A percentile compares a stretch with the other conserved stretches of the same genome.
Conservation (phyloP, 352 stramenopile species). For the Phytophthora fragariae region DNA sequence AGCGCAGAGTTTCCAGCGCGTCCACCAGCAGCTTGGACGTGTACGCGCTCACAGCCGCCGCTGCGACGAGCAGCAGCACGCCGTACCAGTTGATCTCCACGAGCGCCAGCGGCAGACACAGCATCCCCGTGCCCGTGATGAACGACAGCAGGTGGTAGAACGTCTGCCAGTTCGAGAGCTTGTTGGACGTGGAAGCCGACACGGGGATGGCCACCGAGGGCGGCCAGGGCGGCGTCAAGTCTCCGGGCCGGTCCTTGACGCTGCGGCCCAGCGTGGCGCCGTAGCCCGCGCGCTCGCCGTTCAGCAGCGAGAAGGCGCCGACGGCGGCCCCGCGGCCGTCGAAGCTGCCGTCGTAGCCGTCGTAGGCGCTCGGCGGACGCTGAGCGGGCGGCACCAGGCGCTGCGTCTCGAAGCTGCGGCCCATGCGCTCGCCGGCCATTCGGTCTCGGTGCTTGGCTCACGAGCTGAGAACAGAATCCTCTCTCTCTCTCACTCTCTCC, state of each 20-base stretch:
- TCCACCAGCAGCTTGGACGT: constrained; percentile 75
- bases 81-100: constrained; percentile 86
- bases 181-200: constrained; percentile 18
- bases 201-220: constrained; percentile 22
- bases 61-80: constrained; percentile 63
- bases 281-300: constrained; percentile 19
- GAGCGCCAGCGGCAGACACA: constrained; percentile 74
- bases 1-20: constrained; percentile 74
- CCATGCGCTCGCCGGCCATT: constrained; percentile 29
- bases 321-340: constrained; percentile 32
- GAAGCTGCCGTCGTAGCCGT: constrained; percentile 37
- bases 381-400: constrained; percentile 41
- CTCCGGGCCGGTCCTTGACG: constrained; percentile 21
- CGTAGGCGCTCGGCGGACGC: constrained; percentile 27
- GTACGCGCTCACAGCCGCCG: constrained; percentile 62
- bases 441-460: constrained; percentile 6
- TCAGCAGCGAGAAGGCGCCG: constrained; percentile 27
- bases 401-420: constrained; percentile 44
- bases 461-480: constrained; percentile 1
- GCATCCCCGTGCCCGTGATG: constrained; percentile 77
- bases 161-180: constrained; percentile 69
- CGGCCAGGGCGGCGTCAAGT: constrained; percentile 19
- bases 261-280: constrained; percentile 19
- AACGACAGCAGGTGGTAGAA: constrained; percentile 79
- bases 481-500: constrained; percentile 6